Base-by-base conservation (phyloP, 2,329 filamentous ascomycete species). In the Paecilomyces variotii region DNA sequence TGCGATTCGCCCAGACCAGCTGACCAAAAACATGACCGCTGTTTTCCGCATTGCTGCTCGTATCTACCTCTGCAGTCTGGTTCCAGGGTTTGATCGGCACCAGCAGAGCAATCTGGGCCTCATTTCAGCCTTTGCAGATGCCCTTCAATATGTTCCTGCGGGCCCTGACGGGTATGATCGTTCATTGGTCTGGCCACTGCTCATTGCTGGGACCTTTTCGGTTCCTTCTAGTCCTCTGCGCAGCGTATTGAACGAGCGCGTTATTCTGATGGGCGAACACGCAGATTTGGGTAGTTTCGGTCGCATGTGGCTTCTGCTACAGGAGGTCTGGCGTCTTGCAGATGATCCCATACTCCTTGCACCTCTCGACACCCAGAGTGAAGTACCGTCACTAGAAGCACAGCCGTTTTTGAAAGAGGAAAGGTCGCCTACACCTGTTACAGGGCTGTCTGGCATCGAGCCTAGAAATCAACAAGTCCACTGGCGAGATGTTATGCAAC, bases 51-150 rank as follows among this genome's bases (percentile, higher is more conserved):
- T 96, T 57, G 93, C 93, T 1, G 92, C 93, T 2, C 88, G 93
- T 70, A 91, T 99, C 77, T 97, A 97, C 76, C 86, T 97, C n/a
- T 96, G 91, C 85, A 92, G 90, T 70, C 82, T 99, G 35, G 90
- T 97, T 0, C 93, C 93, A 0, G 91, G 91, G 58, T 94, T 93
- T 76, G 86, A 87, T 67, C 88, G 89, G 54, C 82, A 81, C 59
- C 87, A 94, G 67, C 79, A 80, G 7, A 90, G 87, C 71, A 92
- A 87, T 68, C 80, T 88, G 67, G 87, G 87, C 64, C 82, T 97
- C 26, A 85, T 97, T 50, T 84, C 88, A 60, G 89, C 90, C 68
- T 84, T 97, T 61, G 86, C 88, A 27, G 83, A 85, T 59, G 84
- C 88, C 35, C 86, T 97, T 62, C 84, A 89, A 58, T 88, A 84